These are phyloP conservation scores for Kentomonas sorsogonicus DNA, from an alignment of 208 protist species.

Conservation along the genomic window DNA sequence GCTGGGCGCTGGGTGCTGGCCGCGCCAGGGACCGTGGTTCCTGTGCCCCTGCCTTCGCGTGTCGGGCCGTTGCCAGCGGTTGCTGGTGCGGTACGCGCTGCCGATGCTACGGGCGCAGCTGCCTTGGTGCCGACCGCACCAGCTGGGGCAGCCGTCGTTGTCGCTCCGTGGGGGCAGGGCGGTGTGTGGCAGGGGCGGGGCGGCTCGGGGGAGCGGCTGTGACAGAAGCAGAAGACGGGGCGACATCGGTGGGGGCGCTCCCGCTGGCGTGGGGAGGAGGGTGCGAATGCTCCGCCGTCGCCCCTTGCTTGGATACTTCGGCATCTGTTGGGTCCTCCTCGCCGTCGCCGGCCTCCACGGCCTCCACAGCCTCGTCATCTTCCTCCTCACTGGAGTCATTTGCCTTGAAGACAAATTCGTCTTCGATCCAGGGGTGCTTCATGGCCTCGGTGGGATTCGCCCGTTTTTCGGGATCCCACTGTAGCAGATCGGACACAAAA, in stretches of 20 bases:
- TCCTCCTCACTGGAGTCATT: no score
- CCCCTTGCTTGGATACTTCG: neutral
- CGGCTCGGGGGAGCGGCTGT: no score
- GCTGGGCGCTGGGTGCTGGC: neutral
- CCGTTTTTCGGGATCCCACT: conserved; percentile 59
- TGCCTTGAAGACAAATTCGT: conserved; percentile 60
- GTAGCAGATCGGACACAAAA: conserved; percentile 63
- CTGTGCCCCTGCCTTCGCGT: no score
- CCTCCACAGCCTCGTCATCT: neutral
- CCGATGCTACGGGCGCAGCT: neutral
- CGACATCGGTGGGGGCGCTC: no score
- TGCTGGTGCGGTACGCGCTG: neutral
- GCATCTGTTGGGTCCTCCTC: neutral
- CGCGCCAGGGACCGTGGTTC: no score
- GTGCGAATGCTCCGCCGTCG: no score
- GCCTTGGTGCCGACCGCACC: neutral
- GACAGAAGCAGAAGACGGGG: no score
- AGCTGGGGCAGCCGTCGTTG: neutral
- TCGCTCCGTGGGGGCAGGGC: neutral
- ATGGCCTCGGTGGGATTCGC: conserved; percentile 54
- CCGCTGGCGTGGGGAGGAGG: no score
- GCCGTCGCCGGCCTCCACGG: neutral
- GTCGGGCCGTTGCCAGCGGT: neutral
- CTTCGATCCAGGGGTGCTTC: conserved; percentile 65
- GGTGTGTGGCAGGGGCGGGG: no score